Evolutionary conservation across 805 yeast genomes (phyloP), one percentile per base, ranked within the genome.

Genomic region (Metschnikowia chrysomelidarum): DNA sequence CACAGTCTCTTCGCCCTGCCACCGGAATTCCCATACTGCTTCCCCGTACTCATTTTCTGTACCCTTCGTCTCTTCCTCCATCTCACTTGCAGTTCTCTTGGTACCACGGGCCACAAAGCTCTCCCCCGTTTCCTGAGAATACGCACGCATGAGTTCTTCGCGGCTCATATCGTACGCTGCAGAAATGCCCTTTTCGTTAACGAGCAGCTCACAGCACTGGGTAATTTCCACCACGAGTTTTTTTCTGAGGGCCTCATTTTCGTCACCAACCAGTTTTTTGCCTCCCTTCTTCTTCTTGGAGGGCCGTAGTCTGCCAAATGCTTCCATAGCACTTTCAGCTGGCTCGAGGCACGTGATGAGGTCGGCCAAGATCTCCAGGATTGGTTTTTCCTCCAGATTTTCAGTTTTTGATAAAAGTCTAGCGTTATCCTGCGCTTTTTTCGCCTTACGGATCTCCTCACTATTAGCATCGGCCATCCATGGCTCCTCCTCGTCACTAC

Each of bases 291-390:
- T 17, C 13, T 13, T 27, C 19, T 35, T 41, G 12, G 29, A 19
- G 2, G 51, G 51, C 19, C 36, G 27, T 19, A 59, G 42, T 67
- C 64, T 46, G 47, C 75, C 52, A 21, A 82, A 54, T 1, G 78
- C 73, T 47, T 81, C 86, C 53, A 75, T 43, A 2, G 81, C 71
- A 0, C 78, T 69, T 49, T 82, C 88, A 3, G 74, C 78, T 0
- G 82, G 78, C 30, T 78, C 73, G 24, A 82, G 51, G 1, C 50
- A n/a, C 2, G 39, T 54, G 3, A 80, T 69, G n/a, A 80, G 46
- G 1, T 27, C 31, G 23, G 14, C 28, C 7, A 67, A 38, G 15
- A 56, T 30, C 7, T 19, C 41, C 15, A 42, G 52, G n/a, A 15
- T 17, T 19, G 30, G 37, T 24, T 12, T 16, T 48, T 14, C 53